phyloP scores from a whole-genome alignment of 2,329 filamentous ascomycete genomes.

The Albifimbria verrucaria region DNA sequence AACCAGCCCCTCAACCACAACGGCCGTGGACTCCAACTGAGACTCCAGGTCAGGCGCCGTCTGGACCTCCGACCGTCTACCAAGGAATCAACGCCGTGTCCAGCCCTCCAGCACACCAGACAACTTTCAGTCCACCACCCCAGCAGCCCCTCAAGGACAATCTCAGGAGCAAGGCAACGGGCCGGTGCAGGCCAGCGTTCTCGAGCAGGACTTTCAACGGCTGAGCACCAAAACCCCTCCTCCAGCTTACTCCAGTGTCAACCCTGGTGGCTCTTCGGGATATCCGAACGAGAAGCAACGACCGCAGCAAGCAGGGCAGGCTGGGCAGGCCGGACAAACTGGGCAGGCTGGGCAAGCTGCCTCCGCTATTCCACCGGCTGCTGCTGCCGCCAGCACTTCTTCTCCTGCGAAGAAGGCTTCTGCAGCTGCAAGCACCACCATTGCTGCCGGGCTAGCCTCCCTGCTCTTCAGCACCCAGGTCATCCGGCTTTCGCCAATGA shows the following conservation, averaged over 20 bases:
- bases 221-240: slow-evolving; percentile 82
- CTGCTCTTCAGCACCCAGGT: slow-evolving; percentile 55
- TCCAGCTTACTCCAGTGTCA: slow-evolving; percentile 89
- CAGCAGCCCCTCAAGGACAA: slow-evolving; percentile 37
- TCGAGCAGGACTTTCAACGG: slow-evolving; percentile 83
- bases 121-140: slow-evolving; percentile 39
- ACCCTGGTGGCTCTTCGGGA: slow-evolving; percentile 46
- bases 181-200: slow-evolving; percentile 60
- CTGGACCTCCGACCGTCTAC: slow-evolving; percentile 88
- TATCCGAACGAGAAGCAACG: slow-evolving; percentile 80
- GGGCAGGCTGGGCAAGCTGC: too few relatives aligned
- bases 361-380: slow-evolving; percentile 17
- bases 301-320: slow-evolving; percentile 28
- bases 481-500: slow-evolving; percentile 95
- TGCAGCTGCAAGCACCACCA: slow-evolving; percentile 16
- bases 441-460: slow-evolving; percentile 37
- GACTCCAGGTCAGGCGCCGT: slow-evolving; percentile 76
- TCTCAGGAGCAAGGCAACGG: slow-evolving; percentile 25
- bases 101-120: slow-evolving; percentile 41
- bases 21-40: slow-evolving; percentile 96
- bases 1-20: slow-evolving; percentile 29
- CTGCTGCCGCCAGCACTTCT: slow-evolving; percentile 14
- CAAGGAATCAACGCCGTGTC: slow-evolving; percentile 75
- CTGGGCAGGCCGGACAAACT: too few relatives aligned
- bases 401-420: slow-evolving; percentile 27